Evolutionary conservation across 225 moss, liverwort and hornwort species (phyloP).

Genomic region (Asterella californica): DNA sequence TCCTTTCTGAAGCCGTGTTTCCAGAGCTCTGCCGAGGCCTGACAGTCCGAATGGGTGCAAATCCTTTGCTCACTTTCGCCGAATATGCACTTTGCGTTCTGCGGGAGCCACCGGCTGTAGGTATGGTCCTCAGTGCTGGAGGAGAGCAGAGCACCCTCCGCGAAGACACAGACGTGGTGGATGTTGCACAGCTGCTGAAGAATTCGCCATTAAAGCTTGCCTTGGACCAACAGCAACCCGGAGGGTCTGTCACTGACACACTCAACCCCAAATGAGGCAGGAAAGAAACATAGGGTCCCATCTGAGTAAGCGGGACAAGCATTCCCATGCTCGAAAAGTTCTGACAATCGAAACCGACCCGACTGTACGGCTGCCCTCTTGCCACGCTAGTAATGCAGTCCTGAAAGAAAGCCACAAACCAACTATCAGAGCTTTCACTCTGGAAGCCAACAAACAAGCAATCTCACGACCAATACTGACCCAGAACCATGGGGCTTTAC

Average conservation of each 20-base stretch:
- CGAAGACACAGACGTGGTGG: background rate
- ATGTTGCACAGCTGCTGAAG: background rate
- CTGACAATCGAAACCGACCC: background rate
- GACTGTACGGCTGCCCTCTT: background rate
- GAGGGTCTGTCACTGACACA: background rate
- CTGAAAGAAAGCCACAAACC: background rate
- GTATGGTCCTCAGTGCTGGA: background rate
- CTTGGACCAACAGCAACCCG: slow-evolving; percentile 2
- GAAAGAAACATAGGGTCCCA: background rate
- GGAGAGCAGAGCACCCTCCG: background rate
- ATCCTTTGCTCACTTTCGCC: slow-evolving; percentile 3
- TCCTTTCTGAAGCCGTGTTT: slow-evolving; percentile 8
- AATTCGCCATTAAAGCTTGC: background rate
- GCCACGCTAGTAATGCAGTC: background rate
- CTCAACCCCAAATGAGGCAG: background rate
- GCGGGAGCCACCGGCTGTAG: background rate
- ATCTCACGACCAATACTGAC: background rate
- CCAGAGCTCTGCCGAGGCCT: slow-evolving; percentile 14
- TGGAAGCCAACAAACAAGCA: background rate
- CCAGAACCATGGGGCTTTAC: background rate
- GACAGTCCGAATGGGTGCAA: background rate
- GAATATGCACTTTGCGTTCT: slow-evolving; percentile 10
- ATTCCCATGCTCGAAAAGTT: background rate
- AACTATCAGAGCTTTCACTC: background rate
- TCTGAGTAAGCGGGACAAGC: background rate